A percentile compares a stretch with the other conserved stretches of the same genome.
Conservation (phyloP, 805 yeast genomes). For the Candida qinlingensis region DNA sequence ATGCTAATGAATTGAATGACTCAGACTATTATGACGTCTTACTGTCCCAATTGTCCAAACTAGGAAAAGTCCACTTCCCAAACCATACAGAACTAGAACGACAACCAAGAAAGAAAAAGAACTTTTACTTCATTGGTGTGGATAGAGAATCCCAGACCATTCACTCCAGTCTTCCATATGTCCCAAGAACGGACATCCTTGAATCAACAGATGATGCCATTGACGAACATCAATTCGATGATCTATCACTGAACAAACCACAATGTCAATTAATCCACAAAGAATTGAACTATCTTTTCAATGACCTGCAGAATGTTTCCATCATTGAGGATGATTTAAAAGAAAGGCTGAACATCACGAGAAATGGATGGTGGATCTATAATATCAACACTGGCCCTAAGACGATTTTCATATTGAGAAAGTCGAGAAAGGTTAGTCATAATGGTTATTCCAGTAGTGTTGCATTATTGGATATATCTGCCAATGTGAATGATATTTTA, state of each 20-base stretch:
- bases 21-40: conserved; percentile 11
- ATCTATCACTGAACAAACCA: conserved; percentile 1
- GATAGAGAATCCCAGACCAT: conserved; percentile 4
- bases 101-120: neutral
- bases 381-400: conserved; percentile 2
- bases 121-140: conserved; percentile 14
- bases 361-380: conserved; percentile 25
- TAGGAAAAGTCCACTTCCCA: conserved; percentile 11
- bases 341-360: conserved; percentile 17
- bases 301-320: neutral
- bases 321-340: conserved; percentile 3
- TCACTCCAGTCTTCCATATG: conserved; percentile 18
- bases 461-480: conserved; percentile 16
- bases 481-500: conserved; percentile 16
- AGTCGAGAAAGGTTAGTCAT: conserved; percentile 9
- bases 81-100: neutral
- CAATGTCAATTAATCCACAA: conserved; percentile 16
- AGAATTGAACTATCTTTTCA: conserved; percentile 11
- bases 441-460: neutral
- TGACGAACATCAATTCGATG: conserved; percentile 9
- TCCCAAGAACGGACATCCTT: conserved; percentile 4
- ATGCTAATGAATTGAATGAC: conserved; percentile 14
- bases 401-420: conserved; percentile 16
- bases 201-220: conserved; percentile 7
- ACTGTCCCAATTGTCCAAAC: conserved; percentile 1